These are phyloP conservation scores for Cutaneotrichosporon sp. DNA, from an alignment of 1,284 basidiomycete species.

Conservation along the genomic window DNA sequence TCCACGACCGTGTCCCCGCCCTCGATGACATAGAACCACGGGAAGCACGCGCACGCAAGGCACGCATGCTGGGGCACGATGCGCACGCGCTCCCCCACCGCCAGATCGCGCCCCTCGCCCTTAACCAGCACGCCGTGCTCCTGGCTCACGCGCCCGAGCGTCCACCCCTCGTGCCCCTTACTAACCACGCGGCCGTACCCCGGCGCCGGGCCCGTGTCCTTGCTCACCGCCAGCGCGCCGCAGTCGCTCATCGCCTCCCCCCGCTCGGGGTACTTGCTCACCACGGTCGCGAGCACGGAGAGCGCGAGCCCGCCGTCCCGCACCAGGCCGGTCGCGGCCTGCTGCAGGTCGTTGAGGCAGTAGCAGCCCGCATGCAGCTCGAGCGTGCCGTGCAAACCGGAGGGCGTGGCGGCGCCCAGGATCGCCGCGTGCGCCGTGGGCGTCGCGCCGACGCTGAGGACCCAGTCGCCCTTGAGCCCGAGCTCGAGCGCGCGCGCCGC, in stretches of 20 bases:
- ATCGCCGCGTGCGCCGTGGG: constrained; percentile 73
- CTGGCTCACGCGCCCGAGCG: constrained; percentile 68
- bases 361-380: constrained; percentile 79
- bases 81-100: constrained; percentile 60
- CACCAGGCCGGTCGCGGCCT: constrained; percentile 71
- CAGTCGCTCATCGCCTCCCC: constrained; percentile 66
- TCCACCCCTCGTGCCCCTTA: constrained; percentile 62
- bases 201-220: constrained; percentile 72
- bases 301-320: constrained; percentile 57
- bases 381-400: constrained; percentile 59
- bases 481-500: constrained; percentile 61
- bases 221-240: constrained; percentile 79
- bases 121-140: constrained; percentile 73
- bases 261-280: constrained; percentile 73
- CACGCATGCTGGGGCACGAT: constrained; percentile 60
- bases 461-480: constrained; percentile 57
- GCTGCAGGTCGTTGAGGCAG: constrained; percentile 79
- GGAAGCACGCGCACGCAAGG: constrained; percentile 70
- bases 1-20: constrained; percentile 66
- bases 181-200: constrained; percentile 69
- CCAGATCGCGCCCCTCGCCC: constrained; percentile 48
- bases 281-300: constrained; percentile 68
- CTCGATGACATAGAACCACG: constrained; percentile 82
- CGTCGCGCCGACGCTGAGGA: constrained; percentile 78
- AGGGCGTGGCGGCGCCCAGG: not conserved